These are phyloP conservation scores for Penicillium thymicola DNA, from an alignment of 2,329 filamentous ascomycete genomes.

Conservation along the genomic window DNA sequence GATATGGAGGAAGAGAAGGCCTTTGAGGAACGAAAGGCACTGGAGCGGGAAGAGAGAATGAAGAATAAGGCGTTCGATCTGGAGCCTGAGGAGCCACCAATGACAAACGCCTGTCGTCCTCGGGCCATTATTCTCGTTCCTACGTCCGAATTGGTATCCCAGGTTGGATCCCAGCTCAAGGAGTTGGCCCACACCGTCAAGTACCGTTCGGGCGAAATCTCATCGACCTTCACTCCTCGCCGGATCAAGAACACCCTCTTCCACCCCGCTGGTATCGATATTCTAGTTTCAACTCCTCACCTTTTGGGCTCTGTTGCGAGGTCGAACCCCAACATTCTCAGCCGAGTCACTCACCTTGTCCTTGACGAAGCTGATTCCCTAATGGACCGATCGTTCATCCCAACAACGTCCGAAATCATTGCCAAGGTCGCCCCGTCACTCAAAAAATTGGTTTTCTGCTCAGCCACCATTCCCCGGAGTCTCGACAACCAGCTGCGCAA, in stretches of 20 bases:
- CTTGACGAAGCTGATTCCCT: constrained; percentile 96
- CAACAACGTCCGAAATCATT: constrained; percentile 76
- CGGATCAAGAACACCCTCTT: constrained; percentile 85
- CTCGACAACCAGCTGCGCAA: constrained; percentile 80
- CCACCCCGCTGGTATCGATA: constrained; percentile 73
- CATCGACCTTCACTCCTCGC: constrained; percentile 69
- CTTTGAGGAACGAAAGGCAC: constrained; percentile 53
- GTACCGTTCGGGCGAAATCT: constrained; percentile 79
- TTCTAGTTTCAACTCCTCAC: constrained; percentile 85
- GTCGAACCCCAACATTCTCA: constrained; percentile 85
- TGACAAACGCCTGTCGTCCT: constrained; percentile 71
- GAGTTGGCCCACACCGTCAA: constrained; percentile 79
- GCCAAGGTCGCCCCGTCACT: constrained; percentile 77
- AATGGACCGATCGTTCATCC: constrained; percentile 86
- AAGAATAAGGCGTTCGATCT: constrained; percentile 61
- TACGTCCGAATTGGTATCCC: constrained; percentile 84
- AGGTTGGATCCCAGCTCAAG: constrained; percentile 80
- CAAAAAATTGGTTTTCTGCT: constrained; percentile 85
- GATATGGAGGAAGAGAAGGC: constrained; percentile 61
- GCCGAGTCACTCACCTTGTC: constrained; percentile 83
- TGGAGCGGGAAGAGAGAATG: constrained; percentile 50
- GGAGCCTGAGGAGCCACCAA: constrained; percentile 57
- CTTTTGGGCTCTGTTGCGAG: constrained; percentile 84
- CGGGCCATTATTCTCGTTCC: constrained; percentile 84
- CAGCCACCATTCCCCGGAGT: constrained; percentile 87